Evolutionary conservation across 495 filamentous ascomycete species (phyloP), one percentile per base, ranked within the genome.

Genomic region (Beverwykella pulmonaria): DNA sequence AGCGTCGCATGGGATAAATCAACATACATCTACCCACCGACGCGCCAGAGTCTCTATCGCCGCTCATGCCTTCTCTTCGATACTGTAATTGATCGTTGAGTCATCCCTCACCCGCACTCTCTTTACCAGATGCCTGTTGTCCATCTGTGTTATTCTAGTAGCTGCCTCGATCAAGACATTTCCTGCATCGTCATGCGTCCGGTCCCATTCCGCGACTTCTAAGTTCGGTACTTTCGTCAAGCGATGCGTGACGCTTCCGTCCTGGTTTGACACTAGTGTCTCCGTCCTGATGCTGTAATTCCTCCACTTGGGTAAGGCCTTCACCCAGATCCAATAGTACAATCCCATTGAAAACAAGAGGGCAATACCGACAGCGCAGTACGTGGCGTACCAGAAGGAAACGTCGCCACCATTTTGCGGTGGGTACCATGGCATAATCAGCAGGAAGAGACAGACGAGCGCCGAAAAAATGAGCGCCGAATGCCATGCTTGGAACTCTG

Each of bases 401-500:
- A 54, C 55, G 44, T 59, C 56, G n/a, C 29, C 55, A 19, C 46
- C 55, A 25, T 61, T 56, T 6, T 66, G 55, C 15, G 63, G 63
- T 1, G 63, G 63, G 26, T 60, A 88, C 88, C 87, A 89, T 5
- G 87, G 87, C 72, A 85, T 84, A 10, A 84, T 77, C 22, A 90
- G 71, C 55, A 86, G 75, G 65, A 86, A 89, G 0, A 84, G 30
- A 32, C 85, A 81, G 0, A 84, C 75, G 0, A 84, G 48, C 34
- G 88, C 81, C 15, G 80, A 79, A 69, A 88, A 87, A 14, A 79
- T 76, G 12, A 88, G 67, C 3, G 81, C 76, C 0, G 81, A 61
- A 50, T 82, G 70, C 86, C 86, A 88, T 1, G 82, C 80, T 7
- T 71, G 73, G 68, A 85, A 89, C 12, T 80, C 79, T 0, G 83